Conservation (phyloP, 1,284 basidiomycete genomes). For the Gastroboletus turbinatus region DNA sequence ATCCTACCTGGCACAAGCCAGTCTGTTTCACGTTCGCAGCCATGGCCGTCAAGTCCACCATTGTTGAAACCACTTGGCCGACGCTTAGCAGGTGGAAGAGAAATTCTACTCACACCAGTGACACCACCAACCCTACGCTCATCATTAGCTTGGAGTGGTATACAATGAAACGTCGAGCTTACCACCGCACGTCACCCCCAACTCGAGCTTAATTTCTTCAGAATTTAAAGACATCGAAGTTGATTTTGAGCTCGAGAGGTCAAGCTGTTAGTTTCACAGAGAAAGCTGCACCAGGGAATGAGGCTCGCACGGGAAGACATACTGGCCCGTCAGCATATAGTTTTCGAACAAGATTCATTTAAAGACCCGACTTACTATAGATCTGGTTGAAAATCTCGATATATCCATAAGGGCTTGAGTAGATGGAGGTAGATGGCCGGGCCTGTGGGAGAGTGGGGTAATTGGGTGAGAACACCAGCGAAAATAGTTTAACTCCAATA, state of each 20-base stretch:
- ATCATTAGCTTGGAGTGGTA: background rate
- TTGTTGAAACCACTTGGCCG: background rate
- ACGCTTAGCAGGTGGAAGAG: background rate
- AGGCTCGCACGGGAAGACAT: background rate
- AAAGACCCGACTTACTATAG: background rate
- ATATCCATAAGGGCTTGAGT: background rate
- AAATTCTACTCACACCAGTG: constrained; percentile 4
- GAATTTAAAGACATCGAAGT: background rate
- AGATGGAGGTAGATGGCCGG: background rate
- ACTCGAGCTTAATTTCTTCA: background rate
- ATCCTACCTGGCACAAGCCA: background rate
- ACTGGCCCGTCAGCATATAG: background rate
- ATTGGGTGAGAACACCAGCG: background rate
- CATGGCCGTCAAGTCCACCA: background rate
- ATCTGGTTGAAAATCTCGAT: background rate
- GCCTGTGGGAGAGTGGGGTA: background rate
- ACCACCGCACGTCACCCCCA: constrained; percentile 3
- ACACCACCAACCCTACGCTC: constrained; percentile 1
- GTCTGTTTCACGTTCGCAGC: background rate
- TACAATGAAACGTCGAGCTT: background rate
- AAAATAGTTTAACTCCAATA: background rate
- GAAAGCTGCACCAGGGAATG: background rate
- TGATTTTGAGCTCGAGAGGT: background rate
- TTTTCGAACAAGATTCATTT: constrained; percentile 1
- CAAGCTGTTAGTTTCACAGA: background rate